phyloP scores from a whole-genome alignment of 2,329 filamentous ascomycete genomes.

The Penicillium sp. region DNA sequence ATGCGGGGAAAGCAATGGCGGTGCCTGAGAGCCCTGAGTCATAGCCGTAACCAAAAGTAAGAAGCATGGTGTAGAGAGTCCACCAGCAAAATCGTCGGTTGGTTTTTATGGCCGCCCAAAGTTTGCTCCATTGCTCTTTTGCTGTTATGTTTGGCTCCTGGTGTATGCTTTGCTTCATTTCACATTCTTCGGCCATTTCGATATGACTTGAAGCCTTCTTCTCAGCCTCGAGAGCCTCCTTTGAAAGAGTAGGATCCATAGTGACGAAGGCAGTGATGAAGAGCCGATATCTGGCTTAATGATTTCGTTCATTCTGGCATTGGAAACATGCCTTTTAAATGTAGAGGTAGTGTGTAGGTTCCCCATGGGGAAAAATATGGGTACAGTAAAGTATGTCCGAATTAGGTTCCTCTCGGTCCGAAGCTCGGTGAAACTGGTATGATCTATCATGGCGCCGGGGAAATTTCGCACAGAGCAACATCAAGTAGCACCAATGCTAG shows the following conservation, averaged over 20 bases:
- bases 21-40: slow-evolving; percentile 5
- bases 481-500: neutral
- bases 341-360: neutral
- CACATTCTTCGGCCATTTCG: neutral
- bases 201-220: neutral
- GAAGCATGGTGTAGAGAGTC: slow-evolving; percentile 11
- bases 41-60: slow-evolving; percentile 11
- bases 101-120: neutral
- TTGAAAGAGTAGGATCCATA: neutral
- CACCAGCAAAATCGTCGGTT: slow-evolving; percentile 3
- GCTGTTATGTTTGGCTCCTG: neutral
- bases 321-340: neutral
- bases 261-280: neutral
- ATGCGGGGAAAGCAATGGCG: slow-evolving; percentile 10
- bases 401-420: neutral
- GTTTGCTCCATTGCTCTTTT: slow-evolving; percentile 4
- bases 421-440: neutral
- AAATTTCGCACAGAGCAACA: neutral
- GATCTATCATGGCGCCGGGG: neutral
- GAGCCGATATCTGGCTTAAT: neutral
- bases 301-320: neutral
- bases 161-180: neutral
- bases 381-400: neutral
- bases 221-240: neutral
- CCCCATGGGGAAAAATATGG: neutral